Conservation (phyloP, 192 early-diverging fungal species). For the Linderina pennispora region DNA sequence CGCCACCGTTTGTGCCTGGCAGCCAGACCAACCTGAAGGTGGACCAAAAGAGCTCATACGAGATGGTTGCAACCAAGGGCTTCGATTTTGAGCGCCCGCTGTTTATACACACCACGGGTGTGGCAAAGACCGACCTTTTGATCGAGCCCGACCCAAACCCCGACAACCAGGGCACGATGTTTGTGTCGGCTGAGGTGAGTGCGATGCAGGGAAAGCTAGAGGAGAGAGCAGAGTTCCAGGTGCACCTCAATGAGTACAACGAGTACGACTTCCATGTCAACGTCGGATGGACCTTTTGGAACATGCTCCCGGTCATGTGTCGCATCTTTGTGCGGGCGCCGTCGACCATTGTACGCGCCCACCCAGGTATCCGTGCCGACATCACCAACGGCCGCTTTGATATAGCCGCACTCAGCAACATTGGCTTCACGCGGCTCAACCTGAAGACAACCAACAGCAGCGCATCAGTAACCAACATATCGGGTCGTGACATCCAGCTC, state of each 20-base stretch:
- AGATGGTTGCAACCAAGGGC: slow-evolving; percentile 16
- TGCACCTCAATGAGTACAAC: slow-evolving; percentile 6
- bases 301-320: slow-evolving; percentile 9
- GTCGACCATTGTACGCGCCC: background rate
- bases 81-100: slow-evolving; percentile 25
- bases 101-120: slow-evolving; percentile 10
- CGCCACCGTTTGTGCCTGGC: background rate
- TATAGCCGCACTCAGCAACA: slow-evolving; percentile 11
- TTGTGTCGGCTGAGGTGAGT: slow-evolving; percentile 13
- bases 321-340: slow-evolving; percentile 18
- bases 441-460: slow-evolving; percentile 6
- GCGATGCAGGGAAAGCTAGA: slow-evolving; percentile 3
- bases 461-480: slow-evolving; percentile 5
- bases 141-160: slow-evolving; percentile 16
- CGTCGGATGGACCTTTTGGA: slow-evolving; percentile 16
- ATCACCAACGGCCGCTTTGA: slow-evolving; percentile 12
- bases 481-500: background rate
- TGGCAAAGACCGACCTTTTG: slow-evolving; percentile 7
- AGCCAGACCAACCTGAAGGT: slow-evolving; percentile 5
- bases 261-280: slow-evolving; percentile 33
- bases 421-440: slow-evolving; percentile 9
- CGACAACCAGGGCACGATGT: slow-evolving; percentile 9
- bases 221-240: slow-evolving; percentile 7
- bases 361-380: slow-evolving; percentile 18
- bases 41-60: slow-evolving; percentile 10